These are phyloP conservation scores for Ganoderma lucidum DNA, from an alignment of 1,284 basidiomycete species.

Conservation along the genomic window DNA sequence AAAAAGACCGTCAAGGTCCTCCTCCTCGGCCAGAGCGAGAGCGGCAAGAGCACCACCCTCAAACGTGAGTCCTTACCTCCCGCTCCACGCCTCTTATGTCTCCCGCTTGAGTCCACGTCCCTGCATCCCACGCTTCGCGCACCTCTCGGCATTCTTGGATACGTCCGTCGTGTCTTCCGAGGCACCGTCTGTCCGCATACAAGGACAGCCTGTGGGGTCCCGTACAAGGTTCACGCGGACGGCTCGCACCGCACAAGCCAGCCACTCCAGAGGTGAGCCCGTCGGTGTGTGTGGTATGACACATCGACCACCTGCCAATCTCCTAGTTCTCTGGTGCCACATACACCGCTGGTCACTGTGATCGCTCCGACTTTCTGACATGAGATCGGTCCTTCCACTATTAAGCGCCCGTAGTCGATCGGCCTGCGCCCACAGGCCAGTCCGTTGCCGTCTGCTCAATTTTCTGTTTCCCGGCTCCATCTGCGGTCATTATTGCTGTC, in stretches of 20 bases:
- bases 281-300: slow-evolving; percentile 9
- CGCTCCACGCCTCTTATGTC: slow-evolving; percentile 8
- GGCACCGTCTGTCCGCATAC: neutral
- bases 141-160: neutral
- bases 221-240: slow-evolving; percentile 28
- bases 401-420: slow-evolving; percentile 18
- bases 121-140: slow-evolving; percentile 12
- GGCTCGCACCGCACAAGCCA: too few species aligned
- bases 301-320: slow-evolving; percentile 6
- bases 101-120: slow-evolving; percentile 19
- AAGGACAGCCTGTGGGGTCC: slow-evolving; percentile 9
- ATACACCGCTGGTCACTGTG: slow-evolving; percentile 22
- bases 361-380: slow-evolving; percentile 17
- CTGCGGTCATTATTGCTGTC: neutral
- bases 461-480: neutral
- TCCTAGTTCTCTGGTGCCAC: slow-evolving; percentile 14
- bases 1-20: slow-evolving; percentile 75
- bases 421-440: neutral
- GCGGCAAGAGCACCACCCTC: slow-evolving; percentile 82
- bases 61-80: slow-evolving; percentile 69
- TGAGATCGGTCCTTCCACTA: slow-evolving; percentile 11
- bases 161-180: neutral
- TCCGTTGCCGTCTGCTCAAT: neutral
- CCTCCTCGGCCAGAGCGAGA: slow-evolving; percentile 84
- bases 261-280: slow-evolving; percentile 23